A percentile compares a stretch with the other conserved stretches of the same genome.
phyloP scores from a whole-genome alignment of 257 asterid genomes.

The Rehmannia glutinosa region DNA sequence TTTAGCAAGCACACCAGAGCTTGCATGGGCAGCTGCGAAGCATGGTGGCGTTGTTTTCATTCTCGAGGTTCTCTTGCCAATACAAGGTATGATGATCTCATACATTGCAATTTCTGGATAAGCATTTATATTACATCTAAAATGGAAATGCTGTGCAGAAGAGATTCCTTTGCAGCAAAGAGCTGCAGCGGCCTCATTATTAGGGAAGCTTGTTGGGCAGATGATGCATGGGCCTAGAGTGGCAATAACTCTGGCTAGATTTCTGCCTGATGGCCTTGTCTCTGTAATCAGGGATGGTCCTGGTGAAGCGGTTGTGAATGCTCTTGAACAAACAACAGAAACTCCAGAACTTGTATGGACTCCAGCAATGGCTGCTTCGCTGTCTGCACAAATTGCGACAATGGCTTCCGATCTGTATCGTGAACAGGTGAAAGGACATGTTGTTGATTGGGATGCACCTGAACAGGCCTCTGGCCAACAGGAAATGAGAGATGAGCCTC shows the following conservation, averaged over 20 bases:
- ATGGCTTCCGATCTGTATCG: conserved; percentile 87
- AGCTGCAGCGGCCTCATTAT: conserved; percentile 91
- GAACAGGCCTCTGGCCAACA: conserved; percentile 91
- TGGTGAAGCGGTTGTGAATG: conserved; percentile 93
- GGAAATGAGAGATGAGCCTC: conserved; percentile 99
- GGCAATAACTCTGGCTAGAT: conserved; percentile 87
- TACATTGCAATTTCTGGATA: conserved; percentile 3
- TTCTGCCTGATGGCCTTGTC: conserved; percentile 95
- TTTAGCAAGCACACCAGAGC: conserved; percentile 96
- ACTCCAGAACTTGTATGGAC: conserved; percentile 99
- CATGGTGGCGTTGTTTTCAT: conserved; percentile 99
- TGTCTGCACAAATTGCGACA: conserved; percentile 92
- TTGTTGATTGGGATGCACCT: conserved; percentile 97
- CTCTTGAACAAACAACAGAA: conserved; percentile 92
- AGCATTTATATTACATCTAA: conserved; percentile 18
- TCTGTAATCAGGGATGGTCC: conserved; percentile 96
- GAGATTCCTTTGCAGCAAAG: conserved; percentile 95
- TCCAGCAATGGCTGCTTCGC: conserved; percentile 97
- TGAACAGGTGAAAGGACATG: conserved; percentile 89
- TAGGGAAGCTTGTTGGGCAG: conserved; percentile 95
- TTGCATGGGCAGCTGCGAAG: conserved; percentile 99
- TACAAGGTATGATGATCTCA: conserved; percentile 50
- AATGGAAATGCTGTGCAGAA: conserved; percentile 48
- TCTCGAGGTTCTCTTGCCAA: conserved; percentile 90
- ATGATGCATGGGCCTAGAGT: conserved; percentile 99